phyloP scores from a whole-genome alignment of 108 stramenopile species.

The Hondaea fermentalgiana region DNA sequence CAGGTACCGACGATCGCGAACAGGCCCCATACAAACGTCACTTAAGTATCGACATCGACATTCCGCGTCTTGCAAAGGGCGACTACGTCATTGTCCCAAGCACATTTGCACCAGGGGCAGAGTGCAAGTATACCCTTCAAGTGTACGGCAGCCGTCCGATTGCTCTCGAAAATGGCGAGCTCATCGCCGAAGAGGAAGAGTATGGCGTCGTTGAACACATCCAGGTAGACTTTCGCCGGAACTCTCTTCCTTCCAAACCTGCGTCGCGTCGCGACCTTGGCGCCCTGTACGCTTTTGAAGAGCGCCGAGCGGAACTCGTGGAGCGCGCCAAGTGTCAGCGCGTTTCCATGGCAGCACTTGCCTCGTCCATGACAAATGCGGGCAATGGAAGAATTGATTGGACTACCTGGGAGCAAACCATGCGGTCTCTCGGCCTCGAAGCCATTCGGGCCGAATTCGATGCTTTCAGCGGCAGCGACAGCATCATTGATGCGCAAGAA shows the following conservation, averaged over 20 bases:
- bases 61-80: neutral
- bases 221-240: neutral
- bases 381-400: neutral
- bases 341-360: neutral
- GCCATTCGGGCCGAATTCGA: neutral
- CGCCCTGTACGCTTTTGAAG: too few relatives aligned
- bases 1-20: neutral
- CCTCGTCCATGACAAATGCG: neutral
- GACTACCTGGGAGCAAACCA: neutral
- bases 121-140: neutral
- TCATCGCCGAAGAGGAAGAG: constrained; percentile 3
- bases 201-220: neutral
- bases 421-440: neutral
- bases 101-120: neutral
- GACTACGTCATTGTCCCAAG: neutral
- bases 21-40: neutral
- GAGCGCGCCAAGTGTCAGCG: too few relatives aligned
- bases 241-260: neutral
- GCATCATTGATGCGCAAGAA: neutral
- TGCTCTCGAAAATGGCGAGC: neutral
- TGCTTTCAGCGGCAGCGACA: neutral
- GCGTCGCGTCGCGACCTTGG: neutral
- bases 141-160: neutral
- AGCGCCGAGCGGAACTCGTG: too few relatives aligned
- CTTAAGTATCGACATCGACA: neutral